phyloP scores from a whole-genome alignment of 2,329 filamentous ascomycete genomes.

The Tricladium varicosporioides region DNA sequence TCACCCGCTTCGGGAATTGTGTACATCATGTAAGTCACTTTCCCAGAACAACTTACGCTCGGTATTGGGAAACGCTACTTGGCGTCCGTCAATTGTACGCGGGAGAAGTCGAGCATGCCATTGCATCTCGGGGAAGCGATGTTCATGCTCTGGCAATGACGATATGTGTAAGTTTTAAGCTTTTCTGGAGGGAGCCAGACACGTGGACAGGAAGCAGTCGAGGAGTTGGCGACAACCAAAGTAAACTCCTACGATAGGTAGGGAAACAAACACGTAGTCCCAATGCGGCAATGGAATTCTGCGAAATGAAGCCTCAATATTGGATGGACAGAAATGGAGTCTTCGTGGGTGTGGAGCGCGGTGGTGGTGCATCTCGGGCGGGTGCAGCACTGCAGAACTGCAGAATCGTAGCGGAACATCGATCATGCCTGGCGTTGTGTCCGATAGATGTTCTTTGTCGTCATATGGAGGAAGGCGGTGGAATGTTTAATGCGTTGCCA shows the following conservation, averaged over 20 bases:
- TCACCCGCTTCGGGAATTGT: neutral
- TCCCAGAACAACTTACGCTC: neutral
- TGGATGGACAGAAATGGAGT: neutral
- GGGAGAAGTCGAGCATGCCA: neutral
- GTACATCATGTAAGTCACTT: neutral
- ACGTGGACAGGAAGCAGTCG: conserved; percentile 7
- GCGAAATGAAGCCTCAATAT: neutral
- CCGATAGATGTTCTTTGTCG: too few relatives aligned
- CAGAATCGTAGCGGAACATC: neutral
- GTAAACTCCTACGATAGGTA: neutral
- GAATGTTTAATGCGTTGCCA: too few relatives aligned
- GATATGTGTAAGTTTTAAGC: neutral
- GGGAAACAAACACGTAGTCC: neutral
- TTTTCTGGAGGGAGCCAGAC: conserved; percentile 1
- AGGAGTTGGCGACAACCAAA: neutral
- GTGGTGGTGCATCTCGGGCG: neutral
- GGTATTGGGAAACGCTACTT: neutral
- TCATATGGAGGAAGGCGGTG: too few relatives aligned
- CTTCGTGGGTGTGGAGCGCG: neutral
- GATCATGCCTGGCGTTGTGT: conserved; percentile 3
- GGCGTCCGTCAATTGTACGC: neutral
- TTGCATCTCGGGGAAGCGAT: too few relatives aligned
- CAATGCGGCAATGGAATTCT: conserved; percentile 3
- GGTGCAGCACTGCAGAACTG: neutral
- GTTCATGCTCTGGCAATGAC: neutral